Base-by-base conservation (phyloP, 1,284 basidiomycete species). In the Gomphus bonarii region DNA sequence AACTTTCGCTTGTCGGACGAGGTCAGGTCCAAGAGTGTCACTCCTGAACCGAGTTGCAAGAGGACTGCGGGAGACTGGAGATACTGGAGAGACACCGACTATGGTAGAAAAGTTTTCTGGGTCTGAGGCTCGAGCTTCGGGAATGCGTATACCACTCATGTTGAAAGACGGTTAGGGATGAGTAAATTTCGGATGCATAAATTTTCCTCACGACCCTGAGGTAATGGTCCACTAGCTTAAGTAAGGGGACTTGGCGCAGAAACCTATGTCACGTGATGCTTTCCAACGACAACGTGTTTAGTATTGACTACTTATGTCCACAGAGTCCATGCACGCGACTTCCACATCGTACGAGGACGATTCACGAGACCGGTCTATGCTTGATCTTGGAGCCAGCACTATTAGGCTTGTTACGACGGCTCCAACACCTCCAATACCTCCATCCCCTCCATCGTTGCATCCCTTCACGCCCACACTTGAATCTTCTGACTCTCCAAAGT, bases 1-100 rank as follows among this genome's bases (percentile, higher is more conserved):
- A 36, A 86, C 76, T 63, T 81, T 86, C 46, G 84, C 79, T 57
- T 74, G 75, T 55, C 82, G 75, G 56, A 85, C 58, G 14, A 54
- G 55, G 18, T 60, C 47, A 52, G 51, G 38, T 14, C 40, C 52
- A 25, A 54, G 18, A 12, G 55, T 46, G 16, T 53, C 58, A 48
- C 35, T 30, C 35, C 54, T 50, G 25, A 25, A 18, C 25, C 44
- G 58, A 38, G 38, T 25, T 22, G 47, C 44, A 20, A 54, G 47
- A 12, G 49, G 31, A 28, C 46, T 47, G 7, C 35, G 52, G 9
- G 57, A 58, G 31, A 48, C 14, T 11, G 58, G 58, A 28, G 58
- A 59, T 14, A 59, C 20, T 18, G 58, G n/a, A n/a, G n/a, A 59
- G 18, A 59, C 58, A 25, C 38, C 56, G 11, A 36, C 50, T 42